A percentile compares a stretch with the other conserved stretches of the same genome.
phyloP scores from a whole-genome alignment of 208 protist species.

The Wallacemonas sp. region DNA sequence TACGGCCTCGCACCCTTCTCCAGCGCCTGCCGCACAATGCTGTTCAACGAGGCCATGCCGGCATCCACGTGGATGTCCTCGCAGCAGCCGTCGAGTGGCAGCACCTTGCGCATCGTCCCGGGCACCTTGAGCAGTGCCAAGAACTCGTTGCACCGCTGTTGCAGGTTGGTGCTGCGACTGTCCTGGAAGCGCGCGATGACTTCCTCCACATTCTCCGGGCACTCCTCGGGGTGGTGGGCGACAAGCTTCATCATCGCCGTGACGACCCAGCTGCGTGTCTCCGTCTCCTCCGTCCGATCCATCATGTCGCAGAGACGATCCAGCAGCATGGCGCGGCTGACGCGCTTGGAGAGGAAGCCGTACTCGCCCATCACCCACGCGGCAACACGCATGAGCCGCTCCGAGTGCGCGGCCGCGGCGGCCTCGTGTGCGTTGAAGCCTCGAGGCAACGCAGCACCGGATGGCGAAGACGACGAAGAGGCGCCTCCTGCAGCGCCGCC shows the following conservation, averaged over 20 bases:
- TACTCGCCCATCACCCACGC: conserved; percentile 96
- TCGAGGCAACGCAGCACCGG: neutral
- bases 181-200: conserved; percentile 43
- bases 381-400: conserved; percentile 65
- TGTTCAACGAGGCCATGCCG: conserved; percentile 50
- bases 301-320: conserved; percentile 71
- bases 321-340: conserved; percentile 51
- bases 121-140: conserved; percentile 36
- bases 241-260: conserved; percentile 80
- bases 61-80: conserved; percentile 65
- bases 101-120: conserved; percentile 46
- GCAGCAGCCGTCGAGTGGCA: conserved; percentile 79
- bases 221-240: conserved; percentile 26
- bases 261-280: conserved; percentile 67
- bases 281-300: conserved; percentile 40
- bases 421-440: conserved; percentile 7
- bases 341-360: conserved; percentile 69
- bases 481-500: neutral
- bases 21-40: conserved; percentile 42
- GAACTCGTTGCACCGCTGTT: conserved; percentile 88
- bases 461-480: neutral
- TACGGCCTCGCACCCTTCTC: conserved; percentile 53
- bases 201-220: conserved; percentile 52
- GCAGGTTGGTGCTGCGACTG: conserved; percentile 58
- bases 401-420: conserved; percentile 20